These are phyloP conservation scores for Morella rubra DNA, from an alignment of 306 rosid genomes.

Conservation along the genomic window DNA sequence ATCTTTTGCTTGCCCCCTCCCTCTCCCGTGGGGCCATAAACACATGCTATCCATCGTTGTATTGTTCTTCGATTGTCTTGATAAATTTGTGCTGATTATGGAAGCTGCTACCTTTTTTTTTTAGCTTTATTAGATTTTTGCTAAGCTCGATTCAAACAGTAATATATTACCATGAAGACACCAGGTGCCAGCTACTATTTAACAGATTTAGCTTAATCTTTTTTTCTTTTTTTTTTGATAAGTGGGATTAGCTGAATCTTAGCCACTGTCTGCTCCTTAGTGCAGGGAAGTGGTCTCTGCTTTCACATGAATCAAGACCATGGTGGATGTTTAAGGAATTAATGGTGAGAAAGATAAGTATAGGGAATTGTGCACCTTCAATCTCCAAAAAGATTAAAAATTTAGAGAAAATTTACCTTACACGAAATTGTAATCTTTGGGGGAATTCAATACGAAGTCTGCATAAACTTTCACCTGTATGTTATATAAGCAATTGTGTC, in stretches of 20 bases:
- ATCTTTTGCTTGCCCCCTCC: neutral
- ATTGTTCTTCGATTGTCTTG: neutral
- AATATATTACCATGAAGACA: neutral
- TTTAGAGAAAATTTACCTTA: neutral
- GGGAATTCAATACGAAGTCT: neutral
- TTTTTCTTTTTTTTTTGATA: too few species aligned
- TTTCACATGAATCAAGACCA: neutral
- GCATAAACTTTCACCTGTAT: neutral
- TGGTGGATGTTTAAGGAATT: constrained; percentile 1
- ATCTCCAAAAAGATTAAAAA: neutral
- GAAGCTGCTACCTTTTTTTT: neutral
- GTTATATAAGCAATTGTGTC: neutral
- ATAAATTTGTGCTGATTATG: neutral
- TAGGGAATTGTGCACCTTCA: neutral
- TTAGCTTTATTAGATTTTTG: neutral
- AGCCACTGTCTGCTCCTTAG: neutral
- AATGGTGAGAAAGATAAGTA: neutral
- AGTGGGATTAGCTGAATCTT: neutral
- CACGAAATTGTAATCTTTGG: neutral
- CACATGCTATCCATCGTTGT: neutral
- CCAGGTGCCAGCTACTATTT: neutral
- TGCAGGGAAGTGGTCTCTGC: constrained; percentile 5
- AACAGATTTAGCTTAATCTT: too few species aligned
- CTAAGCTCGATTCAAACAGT: neutral
- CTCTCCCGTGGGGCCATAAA: neutral